Conservation (phyloP, 148 eudicot genomes). For the Camellia granthamiana region DNA sequence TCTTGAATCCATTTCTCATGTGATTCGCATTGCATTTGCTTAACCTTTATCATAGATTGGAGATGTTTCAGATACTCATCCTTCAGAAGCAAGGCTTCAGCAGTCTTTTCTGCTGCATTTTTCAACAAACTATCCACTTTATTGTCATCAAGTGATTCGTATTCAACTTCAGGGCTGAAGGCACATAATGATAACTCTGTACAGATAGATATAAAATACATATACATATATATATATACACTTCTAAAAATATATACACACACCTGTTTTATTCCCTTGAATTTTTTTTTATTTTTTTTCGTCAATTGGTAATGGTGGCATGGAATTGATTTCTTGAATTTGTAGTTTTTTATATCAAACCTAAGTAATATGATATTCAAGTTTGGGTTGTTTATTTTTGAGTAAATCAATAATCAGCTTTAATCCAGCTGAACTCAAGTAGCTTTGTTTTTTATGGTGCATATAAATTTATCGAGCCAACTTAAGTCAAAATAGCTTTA, state of each 20-base stretch:
- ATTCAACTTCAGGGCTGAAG: slow-evolving; percentile 51
- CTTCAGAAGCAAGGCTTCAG: slow-evolving; percentile 76
- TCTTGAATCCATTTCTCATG: slow-evolving; percentile 87
- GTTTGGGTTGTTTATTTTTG: too few relatives aligned
- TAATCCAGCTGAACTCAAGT: too few relatives aligned
- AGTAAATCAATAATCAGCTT: too few relatives aligned
- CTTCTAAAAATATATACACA: not conserved
- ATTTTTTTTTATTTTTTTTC: not conserved
- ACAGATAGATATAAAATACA: not conserved
- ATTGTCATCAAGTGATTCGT: slow-evolving; percentile 58
- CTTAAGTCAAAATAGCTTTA: too few relatives aligned
- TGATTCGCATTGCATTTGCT: slow-evolving; percentile 75
- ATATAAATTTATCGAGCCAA: too few relatives aligned
- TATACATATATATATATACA: not conserved
- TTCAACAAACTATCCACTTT: slow-evolving; percentile 54
- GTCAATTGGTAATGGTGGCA: not conserved
- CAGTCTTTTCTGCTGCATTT: slow-evolving; percentile 75
- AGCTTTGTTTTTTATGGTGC: too few relatives aligned
- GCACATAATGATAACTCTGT: slow-evolving; percentile 37
- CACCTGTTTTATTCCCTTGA: slow-evolving; percentile 2
- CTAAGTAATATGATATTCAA: not conserved
- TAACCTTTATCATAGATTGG: slow-evolving; percentile 54
- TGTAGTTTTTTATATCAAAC: not conserved
- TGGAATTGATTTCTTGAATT: not conserved
- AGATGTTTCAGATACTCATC: slow-evolving; percentile 84